phyloP scores from a whole-genome alignment of 2,329 filamentous ascomycete genomes.

The Colletotrichum navitas region DNA sequence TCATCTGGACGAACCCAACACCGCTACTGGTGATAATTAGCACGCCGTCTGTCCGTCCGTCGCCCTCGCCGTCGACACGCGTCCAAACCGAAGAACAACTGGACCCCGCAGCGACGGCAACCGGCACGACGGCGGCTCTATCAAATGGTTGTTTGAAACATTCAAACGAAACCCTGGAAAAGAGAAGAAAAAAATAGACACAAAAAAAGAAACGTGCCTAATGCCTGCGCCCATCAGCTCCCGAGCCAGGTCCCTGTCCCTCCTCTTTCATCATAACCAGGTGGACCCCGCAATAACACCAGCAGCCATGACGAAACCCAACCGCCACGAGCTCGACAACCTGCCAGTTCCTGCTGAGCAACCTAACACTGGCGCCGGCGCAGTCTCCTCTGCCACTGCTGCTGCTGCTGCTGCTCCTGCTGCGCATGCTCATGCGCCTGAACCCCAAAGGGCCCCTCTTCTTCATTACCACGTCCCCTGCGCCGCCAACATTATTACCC shows the following conservation, averaged over 20 bases:
- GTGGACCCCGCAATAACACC: conserved; percentile 24
- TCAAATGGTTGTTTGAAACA: conserved; percentile 5
- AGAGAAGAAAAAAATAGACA: neutral
- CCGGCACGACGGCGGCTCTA: neutral
- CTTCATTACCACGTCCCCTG: conserved; percentile 27
- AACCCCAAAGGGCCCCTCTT: conserved; percentile 28
- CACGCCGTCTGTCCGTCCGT: conserved; percentile 2
- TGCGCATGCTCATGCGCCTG: conserved; percentile 16
- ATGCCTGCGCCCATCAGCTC: conserved; percentile 37
- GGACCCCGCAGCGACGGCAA: neutral
- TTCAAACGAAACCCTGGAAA: neutral
- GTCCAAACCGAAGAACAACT: neutral
- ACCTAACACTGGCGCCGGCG: neutral
- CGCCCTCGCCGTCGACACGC: neutral
- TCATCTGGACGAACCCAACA: neutral
- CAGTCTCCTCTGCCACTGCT: neutral
- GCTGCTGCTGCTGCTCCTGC: neutral
- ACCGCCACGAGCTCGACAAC: conserved; percentile 18
- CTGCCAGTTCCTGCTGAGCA: conserved; percentile 12
- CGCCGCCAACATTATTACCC: conserved; percentile 34
- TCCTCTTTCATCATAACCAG: conserved; percentile 27
- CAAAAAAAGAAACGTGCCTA: conserved; percentile 9
- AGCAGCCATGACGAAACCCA: conserved; percentile 36
- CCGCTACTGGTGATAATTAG: neutral
- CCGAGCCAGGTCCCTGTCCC: conserved; percentile 34